Evolutionary conservation across 495 filamentous ascomycete genomes (phyloP), one percentile per base, ranked within the genome.

Genomic region (Cryomyces antarcticus): DNA sequence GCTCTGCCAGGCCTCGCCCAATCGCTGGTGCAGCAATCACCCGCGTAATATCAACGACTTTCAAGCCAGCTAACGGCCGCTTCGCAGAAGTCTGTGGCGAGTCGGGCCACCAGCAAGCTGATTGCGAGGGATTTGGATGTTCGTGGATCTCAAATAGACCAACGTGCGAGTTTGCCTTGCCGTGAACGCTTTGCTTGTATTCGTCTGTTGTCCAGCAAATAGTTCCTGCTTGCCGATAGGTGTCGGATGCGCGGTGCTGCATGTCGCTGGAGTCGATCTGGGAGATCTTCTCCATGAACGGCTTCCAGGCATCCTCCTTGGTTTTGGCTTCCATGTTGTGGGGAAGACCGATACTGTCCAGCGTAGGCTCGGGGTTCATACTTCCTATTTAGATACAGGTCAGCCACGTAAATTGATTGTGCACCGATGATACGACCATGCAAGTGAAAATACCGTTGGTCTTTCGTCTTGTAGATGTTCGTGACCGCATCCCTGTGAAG

Each of bases 21-120:
- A 78, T 63, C 4, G 64, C 57, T 0, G 73, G 73, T 0, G 68
- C 72, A 9, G 74, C 72, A 43, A 77, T 76, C 10, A 77, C 67
- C 17, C 73, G 57, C 2, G 72, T 71, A 31, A 77, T 54, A 41
- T 77, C 73, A 11, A 78, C 53, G 5, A 77, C 63, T 52, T 75
- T 78, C 33, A 77, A 54, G 0, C 72, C 71, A 0, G 67, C 69
- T 11, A 80, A 52, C 0, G 73, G 72, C 28, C 66, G 52, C 13
- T 44, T 45, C 3, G 62, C 43, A 28, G 55, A 57, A 0, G 65
- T 49, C 59, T 65, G 41, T 12, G 57, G 48, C 3, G 47, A 42
- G 4, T 55, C 49, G 6, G 58, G 52, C 62, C 65, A 67, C 61
- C 52, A 70, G 41, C 57, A 57, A n/a, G 66, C 54, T 7, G 54